Conservation (phyloP, 1,284 basidiomycete genomes). For the Schizophyllum amplum region DNA sequence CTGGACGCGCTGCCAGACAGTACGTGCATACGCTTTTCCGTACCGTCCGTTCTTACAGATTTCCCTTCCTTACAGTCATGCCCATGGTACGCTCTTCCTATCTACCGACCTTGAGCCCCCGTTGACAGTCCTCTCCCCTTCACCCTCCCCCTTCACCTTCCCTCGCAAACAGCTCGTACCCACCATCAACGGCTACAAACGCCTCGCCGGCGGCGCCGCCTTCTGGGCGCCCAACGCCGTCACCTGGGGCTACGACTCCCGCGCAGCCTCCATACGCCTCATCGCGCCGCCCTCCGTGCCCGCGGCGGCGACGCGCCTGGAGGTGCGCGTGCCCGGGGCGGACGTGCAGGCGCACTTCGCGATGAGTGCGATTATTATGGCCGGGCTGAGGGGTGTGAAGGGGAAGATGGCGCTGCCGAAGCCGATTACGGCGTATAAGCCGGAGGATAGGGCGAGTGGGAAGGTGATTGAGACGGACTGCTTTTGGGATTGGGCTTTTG, state of each 20-base stretch:
- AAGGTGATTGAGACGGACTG: conserved; percentile 31
- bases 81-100: conserved; percentile 36
- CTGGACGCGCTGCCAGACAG: conserved; percentile 85
- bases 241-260: conserved; percentile 93
- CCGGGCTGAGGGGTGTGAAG: conserved; percentile 84
- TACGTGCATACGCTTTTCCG: conserved; percentile 25
- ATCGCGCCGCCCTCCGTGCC: conserved; percentile 85
- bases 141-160: not conserved
- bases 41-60: not conserved
- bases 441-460: conserved; percentile 47
- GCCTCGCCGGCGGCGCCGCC: conserved; percentile 88
- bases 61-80: conserved; percentile 38
- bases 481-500: conserved; percentile 4
- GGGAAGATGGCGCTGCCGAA: conserved; percentile 65
- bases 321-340: conserved; percentile 91
- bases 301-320: conserved; percentile 76
- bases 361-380: conserved; percentile 77
- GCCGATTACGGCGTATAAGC: conserved; percentile 58
- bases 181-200: conserved; percentile 97
- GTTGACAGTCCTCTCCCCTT: not conserved
- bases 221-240: conserved; percentile 94
- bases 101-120: not conserved
- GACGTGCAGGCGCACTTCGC: conserved; percentile 93
- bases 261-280: conserved; percentile 85
- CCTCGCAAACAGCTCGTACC: conserved; percentile 62